Base-by-base conservation (phyloP, 805 yeast species). In the Candida silvatica region DNA sequence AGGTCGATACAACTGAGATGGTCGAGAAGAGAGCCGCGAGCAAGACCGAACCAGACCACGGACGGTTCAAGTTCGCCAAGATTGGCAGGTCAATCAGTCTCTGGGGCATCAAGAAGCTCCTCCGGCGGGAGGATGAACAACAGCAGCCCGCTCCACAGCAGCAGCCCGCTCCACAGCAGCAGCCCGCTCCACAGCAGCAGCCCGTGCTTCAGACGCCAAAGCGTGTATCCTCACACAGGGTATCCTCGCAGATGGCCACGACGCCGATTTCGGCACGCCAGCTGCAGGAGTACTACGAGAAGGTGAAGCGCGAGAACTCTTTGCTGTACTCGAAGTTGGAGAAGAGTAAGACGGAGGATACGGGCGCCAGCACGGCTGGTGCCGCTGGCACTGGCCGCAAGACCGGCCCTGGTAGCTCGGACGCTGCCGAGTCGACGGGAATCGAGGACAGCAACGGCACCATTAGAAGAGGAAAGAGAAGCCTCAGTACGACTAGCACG, bases 191-290 rank as follows among this genome's bases (percentile, higher is more conserved):
- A n/a, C n/a, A n/a, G n/a, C n/a, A n/a, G n/a, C n/a, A n/a, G n/a
- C n/a, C 9, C 14, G 15, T 14, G 9, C 25, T 4, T 30, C 23
- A 4, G 30, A 35, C 27, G 27, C 31, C 17, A 38, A 24, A 15
- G 34, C 33, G 3, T 20, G 17, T 8, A 12, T 6, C 17, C 23
- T 34, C 22, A 31, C n/a, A 29, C n/a, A n/a, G n/a, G n/a, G n/a
- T n/a, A n/a, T n/a, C n/a, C n/a, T n/a, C n/a, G n/a, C n/a, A n/a
- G n/a, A n/a, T n/a, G n/a, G n/a, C n/a, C n/a, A n/a, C n/a, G 6
- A 31, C 39, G 11, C 42, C 47, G 4, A 35, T 53, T 16, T 52
- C 56, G 5, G 57, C 54, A 4, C 45, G 43, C 20, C 55, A 52
- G 32, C 40, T 54, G 3, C 41, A 47, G 9, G 49, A 47, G 11